Conservation (phyloP, 768 basidiomycete species). For the Pulveroboletus ravenelii region DNA sequence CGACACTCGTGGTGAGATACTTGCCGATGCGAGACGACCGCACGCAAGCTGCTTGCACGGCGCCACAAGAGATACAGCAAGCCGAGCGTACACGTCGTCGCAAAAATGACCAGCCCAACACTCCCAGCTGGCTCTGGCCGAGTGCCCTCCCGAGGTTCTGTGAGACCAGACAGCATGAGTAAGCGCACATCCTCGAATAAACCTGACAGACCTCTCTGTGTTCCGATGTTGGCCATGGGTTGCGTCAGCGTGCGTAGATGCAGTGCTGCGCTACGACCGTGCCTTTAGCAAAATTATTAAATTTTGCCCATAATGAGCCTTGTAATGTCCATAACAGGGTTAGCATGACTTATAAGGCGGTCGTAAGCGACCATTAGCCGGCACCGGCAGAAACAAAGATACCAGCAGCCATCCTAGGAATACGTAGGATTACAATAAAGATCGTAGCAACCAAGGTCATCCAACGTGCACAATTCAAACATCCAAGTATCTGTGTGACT, state of each 20-base stretch:
- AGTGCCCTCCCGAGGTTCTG: slow-evolving; percentile 56
- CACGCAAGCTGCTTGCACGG: slow-evolving; percentile 48
- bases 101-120: slow-evolving; percentile 47
- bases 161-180: slow-evolving; percentile 2
- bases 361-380: too few relatives aligned
- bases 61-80: slow-evolving; percentile 61
- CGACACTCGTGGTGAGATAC: slow-evolving; percentile 17
- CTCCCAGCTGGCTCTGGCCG: slow-evolving; percentile 65
- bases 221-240: neutral
- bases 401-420: too few relatives aligned
- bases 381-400: too few relatives aligned
- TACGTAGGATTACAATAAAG: too few relatives aligned
- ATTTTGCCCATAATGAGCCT: too few relatives aligned
- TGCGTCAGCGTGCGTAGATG: too few relatives aligned
- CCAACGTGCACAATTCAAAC: too few relatives aligned
- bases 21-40: slow-evolving; percentile 60
- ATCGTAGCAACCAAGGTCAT: too few relatives aligned
- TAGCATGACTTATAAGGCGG: too few relatives aligned
- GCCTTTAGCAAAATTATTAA: too few relatives aligned
- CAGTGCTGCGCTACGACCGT: too few relatives aligned
- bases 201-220: slow-evolving; percentile 17
- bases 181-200: neutral
- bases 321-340: too few relatives aligned
- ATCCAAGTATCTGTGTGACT: neutral
- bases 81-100: slow-evolving; percentile 55